phyloP scores from a whole-genome alignment of 371 early-diverging fungal genomes.

The Mortierella sp. region DNA sequence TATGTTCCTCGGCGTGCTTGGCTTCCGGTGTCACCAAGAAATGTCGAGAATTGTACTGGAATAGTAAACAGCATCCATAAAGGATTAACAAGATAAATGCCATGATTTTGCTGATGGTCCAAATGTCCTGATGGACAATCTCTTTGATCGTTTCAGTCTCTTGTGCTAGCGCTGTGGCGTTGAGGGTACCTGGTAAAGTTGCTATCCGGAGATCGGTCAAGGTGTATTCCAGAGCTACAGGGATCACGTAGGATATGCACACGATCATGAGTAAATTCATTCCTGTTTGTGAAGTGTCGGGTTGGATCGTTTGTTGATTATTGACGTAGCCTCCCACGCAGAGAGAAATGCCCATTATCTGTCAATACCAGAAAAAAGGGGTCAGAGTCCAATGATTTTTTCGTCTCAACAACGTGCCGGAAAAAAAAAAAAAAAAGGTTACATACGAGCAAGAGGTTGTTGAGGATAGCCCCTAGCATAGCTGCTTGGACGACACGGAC shows the following conservation, averaged over 20 bases:
- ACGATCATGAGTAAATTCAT: conserved; percentile 61
- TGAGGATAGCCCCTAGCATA: conserved; percentile 89
- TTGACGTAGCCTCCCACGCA: conserved; percentile 19
- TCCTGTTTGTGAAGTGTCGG: conserved; percentile 35
- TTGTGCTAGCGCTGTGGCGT: neutral
- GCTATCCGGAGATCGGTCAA: conserved; percentile 20
- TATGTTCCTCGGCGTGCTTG: conserved; percentile 65
- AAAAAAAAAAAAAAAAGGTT: neutral
- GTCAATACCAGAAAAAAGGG: conserved; percentile 45
- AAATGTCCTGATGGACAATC: conserved; percentile 58
- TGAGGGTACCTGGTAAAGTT: neutral
- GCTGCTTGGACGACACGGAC: conserved; percentile 88
- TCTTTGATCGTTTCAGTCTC: conserved; percentile 52
- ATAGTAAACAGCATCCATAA: conserved; percentile 80
- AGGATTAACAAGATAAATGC: conserved; percentile 79
- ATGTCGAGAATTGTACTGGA: conserved; percentile 82
- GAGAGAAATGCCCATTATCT: conserved; percentile 28
- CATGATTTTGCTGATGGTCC: conserved; percentile 77
- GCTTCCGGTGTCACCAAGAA: conserved; percentile 64
- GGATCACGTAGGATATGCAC: conserved; percentile 78
- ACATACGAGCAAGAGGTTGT: conserved; percentile 81
- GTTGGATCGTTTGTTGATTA: conserved; percentile 17
- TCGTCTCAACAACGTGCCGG: neutral
- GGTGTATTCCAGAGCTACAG: conserved; percentile 77
- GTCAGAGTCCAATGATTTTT: conserved; percentile 66